A percentile compares a stretch with the other conserved stretches of the same genome.
phyloP scores from a whole-genome alignment of 2,329 filamentous ascomycete genomes.

The Colletotrichum sp. region DNA sequence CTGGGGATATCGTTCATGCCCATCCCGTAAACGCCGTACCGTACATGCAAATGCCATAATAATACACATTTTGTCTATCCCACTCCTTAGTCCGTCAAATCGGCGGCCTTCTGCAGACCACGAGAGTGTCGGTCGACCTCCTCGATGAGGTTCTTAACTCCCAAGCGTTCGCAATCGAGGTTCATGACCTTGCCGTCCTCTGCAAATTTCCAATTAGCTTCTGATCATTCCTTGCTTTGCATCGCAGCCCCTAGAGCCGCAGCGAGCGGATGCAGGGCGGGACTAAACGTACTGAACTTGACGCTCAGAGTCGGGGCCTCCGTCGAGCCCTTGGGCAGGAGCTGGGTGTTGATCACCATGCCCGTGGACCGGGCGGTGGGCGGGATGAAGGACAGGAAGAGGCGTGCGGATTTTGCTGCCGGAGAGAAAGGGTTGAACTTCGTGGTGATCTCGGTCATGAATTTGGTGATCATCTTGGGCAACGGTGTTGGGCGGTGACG shows the following conservation, averaged over 20 bases:
- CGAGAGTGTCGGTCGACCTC: conserved; percentile 92
- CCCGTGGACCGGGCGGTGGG: conserved; percentile 74
- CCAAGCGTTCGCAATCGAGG: conserved; percentile 79
- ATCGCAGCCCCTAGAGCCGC: not conserved
- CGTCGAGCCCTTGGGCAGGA: conserved; percentile 73
- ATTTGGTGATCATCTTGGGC: conserved; percentile 78
- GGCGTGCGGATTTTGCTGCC: conserved; percentile 79
- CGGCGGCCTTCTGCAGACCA: conserved; percentile 79
- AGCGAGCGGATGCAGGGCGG: not conserved
- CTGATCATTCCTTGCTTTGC: not conserved
- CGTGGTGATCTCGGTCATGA: conserved; percentile 83
- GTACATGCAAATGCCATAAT: conserved; percentile 15
- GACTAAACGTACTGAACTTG: conserved; percentile 77
- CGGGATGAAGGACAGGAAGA: conserved; percentile 87
- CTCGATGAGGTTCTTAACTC: conserved; percentile 84
- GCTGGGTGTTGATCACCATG: conserved; percentile 79
- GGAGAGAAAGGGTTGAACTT: conserved; percentile 92
- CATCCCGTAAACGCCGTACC: conserved; percentile 14
- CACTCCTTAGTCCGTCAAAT: conserved; percentile 59
- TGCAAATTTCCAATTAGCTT: conserved; percentile 36
- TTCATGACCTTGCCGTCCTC: conserved; percentile 93
- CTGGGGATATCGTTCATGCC: conserved; percentile 3
- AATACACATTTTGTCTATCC: not conserved
- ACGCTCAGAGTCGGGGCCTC: conserved; percentile 73
- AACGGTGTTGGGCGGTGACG: not conserved